Evolutionary conservation across 2,329 filamentous ascomycete species (phyloP), one percentile per base, ranked within the genome.

Genomic region (Sclerotinia trifoliorum): DNA sequence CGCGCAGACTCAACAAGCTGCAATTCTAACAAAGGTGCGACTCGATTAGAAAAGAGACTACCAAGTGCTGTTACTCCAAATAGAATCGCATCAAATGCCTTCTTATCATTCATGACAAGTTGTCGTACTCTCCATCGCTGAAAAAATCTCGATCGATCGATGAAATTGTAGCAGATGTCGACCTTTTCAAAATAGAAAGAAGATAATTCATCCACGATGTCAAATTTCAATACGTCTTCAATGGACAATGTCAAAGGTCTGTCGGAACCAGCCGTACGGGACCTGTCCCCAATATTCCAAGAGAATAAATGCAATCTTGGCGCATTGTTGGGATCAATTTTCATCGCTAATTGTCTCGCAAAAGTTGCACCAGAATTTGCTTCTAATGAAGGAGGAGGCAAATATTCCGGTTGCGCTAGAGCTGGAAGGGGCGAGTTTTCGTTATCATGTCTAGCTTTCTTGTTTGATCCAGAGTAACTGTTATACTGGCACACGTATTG

Each of bases 221-320:
- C 35, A 1, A 19, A 8, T 13, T 10, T 17, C 6, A 54, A 29
- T 56, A 54, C 13, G 13, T 44, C 48, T 42, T 63, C 49, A 0
- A 54, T 55, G 26, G 49, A 42, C 1, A 65, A 54, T 24, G 48
- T 55, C 7, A 7, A 21, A 55, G 39, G 17, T 21, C 7, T 26
- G 2, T 44, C 32, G 7, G 32, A 29, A 17, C 24, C 24, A 8
- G 39, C 35, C 13, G 32, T 17, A 42, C 3, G 24, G 26, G 13
- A 29, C 46, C 78, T 71, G 32, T 77, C 71, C 3, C 78, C 78
- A n/a, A 75, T 71, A 60, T 80, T 78, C 66, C 78, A 80, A 15
- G 74, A 78, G 67, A 79, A 79, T 1, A 78, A 78, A 66, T 80
- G 78, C 32, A 79, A 70, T 26, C 73, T 73, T 2, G 78, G 77